phyloP scores from a whole-genome alignment of 2,329 filamentous ascomycete species.

The Cryoendolithus antarcticus region DNA sequence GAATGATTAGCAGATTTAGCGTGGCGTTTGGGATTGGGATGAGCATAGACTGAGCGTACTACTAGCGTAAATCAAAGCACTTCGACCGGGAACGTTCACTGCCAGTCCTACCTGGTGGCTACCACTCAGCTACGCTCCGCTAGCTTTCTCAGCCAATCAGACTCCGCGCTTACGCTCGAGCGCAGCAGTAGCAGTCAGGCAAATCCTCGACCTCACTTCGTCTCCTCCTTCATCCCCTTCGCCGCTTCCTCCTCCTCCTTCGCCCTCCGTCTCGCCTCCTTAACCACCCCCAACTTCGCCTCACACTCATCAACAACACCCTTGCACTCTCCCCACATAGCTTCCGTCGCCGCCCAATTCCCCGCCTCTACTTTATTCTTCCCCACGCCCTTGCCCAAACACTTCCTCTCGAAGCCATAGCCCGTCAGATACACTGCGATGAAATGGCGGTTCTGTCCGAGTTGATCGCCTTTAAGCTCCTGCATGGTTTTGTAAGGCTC shows the following conservation, averaged over 20 bases:
- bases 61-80: no score
- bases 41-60: no score
- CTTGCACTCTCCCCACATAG: conserved; percentile 37
- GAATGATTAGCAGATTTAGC: no score
- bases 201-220: no score
- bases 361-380: conserved; percentile 59
- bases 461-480: conserved; percentile 44
- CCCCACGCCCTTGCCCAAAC: conserved; percentile 52
- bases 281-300: conserved; percentile 7
- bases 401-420: conserved; percentile 52
- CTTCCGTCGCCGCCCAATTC: conserved; percentile 50
- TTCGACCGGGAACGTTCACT: no score
- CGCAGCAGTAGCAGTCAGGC: no score
- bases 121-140: no score
- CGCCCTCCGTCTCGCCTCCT: conserved; percentile 8
- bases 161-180: no score
- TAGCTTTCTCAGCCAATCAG: no score
- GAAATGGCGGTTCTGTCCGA: conserved; percentile 37
- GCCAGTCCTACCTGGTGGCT: no score
- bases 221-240: no score
- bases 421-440: conserved; percentile 55
- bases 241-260: conserved; percentile 8
- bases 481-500: conserved; percentile 41
- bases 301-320: conserved; percentile 18
- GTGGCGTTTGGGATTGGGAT: no score